These are phyloP conservation scores for Kingdonia uniflora DNA, from an alignment of 164 flowering plant species.

Conservation along the genomic window DNA sequence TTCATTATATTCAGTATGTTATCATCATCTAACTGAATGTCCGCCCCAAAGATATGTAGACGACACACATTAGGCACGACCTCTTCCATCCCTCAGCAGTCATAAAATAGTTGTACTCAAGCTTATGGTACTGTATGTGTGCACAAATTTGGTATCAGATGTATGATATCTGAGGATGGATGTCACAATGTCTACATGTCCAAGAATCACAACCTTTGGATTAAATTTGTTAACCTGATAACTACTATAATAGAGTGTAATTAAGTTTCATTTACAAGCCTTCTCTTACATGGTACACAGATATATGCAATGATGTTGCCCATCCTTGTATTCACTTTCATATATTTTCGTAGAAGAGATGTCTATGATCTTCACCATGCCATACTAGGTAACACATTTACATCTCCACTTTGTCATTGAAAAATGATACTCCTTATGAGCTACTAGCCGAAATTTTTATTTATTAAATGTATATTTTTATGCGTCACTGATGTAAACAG, in stretches of 20 bases:
- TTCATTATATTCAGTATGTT: not conserved
- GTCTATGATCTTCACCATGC: conserved; percentile 84
- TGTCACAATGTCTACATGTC: no score
- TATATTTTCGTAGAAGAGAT: conserved; percentile 48
- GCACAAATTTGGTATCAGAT: no score
- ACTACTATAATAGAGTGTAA: conserved; percentile 1
- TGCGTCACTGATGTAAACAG: conserved; percentile 26
- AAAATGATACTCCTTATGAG: not conserved
- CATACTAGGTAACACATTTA: conserved; percentile 38
- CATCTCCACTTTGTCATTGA: not conserved
- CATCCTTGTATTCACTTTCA: conserved; percentile 24
- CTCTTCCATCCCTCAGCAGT: no score
- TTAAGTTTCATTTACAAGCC: not conserved
- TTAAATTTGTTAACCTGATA: no score
- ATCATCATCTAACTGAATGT: not conserved
- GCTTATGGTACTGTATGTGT: not conserved
- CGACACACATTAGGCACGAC: no score
- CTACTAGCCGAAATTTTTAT: not conserved
- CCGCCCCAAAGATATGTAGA: no score
- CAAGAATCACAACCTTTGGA: no score
- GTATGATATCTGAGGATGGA: no score
- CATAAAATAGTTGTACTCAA: not conserved
- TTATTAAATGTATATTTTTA: not conserved
- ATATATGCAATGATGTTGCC: conserved; percentile 49
- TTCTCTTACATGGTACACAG: conserved; percentile 16